Evolutionary conservation across 2,329 filamentous ascomycete species (phyloP).

Genomic region (Aspergillus costaricaensis): DNA sequence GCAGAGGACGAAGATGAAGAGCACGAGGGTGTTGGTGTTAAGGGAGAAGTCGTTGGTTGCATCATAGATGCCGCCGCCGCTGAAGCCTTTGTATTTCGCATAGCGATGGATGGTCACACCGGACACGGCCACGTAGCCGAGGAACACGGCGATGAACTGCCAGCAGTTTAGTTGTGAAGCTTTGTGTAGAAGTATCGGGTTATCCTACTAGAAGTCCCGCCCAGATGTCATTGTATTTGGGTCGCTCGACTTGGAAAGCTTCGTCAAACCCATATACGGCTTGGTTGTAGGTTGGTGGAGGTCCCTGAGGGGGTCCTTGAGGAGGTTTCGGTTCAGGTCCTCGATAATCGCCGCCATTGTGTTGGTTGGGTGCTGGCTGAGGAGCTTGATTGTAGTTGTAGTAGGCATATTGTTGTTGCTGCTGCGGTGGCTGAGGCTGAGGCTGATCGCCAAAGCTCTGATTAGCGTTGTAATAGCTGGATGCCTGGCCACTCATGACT

Average conservation of each 20-base stretch:
- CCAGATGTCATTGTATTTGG: slow-evolving; percentile 92
- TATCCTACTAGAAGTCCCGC: slow-evolving; percentile 72
- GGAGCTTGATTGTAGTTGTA: slow-evolving; percentile 20
- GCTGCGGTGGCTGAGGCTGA: slow-evolving; percentile 19
- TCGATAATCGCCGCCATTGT: slow-evolving; percentile 13
- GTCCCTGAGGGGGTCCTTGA: slow-evolving; percentile 18
- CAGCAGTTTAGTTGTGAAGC: slow-evolving; percentile 4
- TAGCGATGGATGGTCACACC: slow-evolving; percentile 77
- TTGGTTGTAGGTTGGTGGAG: slow-evolving; percentile 33
- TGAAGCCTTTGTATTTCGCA: slow-evolving; percentile 61
- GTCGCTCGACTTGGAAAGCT: slow-evolving; percentile 75
- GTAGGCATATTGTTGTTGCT: slow-evolving; percentile 16
- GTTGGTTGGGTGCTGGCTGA: slow-evolving; percentile 24
- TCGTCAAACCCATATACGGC: slow-evolving; percentile 66
- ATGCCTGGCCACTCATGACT: slow-evolving; percentile 42
- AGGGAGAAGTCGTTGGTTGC: slow-evolving; percentile 67
- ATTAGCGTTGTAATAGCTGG: slow-evolving; percentile 37
- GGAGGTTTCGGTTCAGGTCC: slow-evolving; percentile 26
- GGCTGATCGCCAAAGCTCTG: slow-evolving; percentile 27
- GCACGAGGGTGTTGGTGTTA: slow-evolving; percentile 79
- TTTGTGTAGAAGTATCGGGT: too few relatives aligned
- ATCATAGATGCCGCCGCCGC: slow-evolving; percentile 73
- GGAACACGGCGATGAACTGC: slow-evolving; percentile 68
- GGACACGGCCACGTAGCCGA: slow-evolving; percentile 75
- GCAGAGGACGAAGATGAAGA: slow-evolving; percentile 77